Conservation (phyloP, 2,329 filamentous ascomycete species). For the Monosporascus sp. region DNA sequence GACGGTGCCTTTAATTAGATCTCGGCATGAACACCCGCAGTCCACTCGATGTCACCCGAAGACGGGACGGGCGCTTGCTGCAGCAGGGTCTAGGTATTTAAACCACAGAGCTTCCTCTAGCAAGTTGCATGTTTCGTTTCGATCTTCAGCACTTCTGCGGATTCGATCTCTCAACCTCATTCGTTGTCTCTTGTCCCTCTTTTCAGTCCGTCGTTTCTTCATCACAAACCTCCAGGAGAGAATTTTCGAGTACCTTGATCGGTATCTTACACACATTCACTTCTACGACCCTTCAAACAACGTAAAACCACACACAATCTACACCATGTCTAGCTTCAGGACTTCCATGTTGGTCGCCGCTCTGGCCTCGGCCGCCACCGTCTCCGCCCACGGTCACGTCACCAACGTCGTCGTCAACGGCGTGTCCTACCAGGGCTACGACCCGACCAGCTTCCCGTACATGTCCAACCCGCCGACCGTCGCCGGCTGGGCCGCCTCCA, state of each 20-base stretch:
- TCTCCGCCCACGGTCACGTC: slow-evolving; percentile 38
- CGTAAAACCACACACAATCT: slow-evolving; percentile 3
- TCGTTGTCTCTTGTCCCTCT: neutral
- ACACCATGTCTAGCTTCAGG: slow-evolving; percentile 18
- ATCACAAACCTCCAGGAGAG: neutral
- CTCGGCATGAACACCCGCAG: too few relatives aligned
- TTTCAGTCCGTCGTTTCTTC: neutral
- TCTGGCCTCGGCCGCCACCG: slow-evolving; percentile 19
- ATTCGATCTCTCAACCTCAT: neutral
- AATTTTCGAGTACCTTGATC: neutral
- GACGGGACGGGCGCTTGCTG: too few relatives aligned
- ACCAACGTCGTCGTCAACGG: slow-evolving; percentile 39
- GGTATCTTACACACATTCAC: neutral
- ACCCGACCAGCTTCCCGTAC: slow-evolving; percentile 33
- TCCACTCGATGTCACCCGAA: too few relatives aligned
- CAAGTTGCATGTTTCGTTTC: neutral
- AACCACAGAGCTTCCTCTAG: neutral
- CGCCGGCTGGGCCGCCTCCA: slow-evolving; percentile 37
- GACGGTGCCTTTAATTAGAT: too few relatives aligned
- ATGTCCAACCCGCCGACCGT: slow-evolving; percentile 30
- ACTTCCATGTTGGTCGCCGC: slow-evolving; percentile 14
- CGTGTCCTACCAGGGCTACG: slow-evolving; percentile 37
- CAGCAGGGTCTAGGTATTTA: neutral
- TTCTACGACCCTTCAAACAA: neutral
- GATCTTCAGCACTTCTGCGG: neutral